phyloP scores from a whole-genome alignment of 2,329 filamentous ascomycete genomes.

The Madurella mycetomatis region DNA sequence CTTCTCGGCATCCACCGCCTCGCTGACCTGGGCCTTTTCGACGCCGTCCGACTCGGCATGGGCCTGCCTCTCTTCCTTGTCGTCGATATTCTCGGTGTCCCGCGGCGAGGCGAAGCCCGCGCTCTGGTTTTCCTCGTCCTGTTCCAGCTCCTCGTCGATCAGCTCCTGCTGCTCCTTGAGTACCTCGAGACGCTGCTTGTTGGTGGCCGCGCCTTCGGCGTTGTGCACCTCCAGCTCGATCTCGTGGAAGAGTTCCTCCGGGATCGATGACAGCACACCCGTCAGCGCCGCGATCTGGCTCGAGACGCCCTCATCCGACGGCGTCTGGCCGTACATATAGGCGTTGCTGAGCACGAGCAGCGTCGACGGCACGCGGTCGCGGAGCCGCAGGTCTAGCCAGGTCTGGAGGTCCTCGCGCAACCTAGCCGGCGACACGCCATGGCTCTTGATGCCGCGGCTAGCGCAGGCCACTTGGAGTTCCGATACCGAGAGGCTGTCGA shows the following conservation, averaged over 20 bases:
- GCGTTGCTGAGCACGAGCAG: conserved; percentile 94
- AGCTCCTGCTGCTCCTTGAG: conserved; percentile 97
- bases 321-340: conserved; percentile 82
- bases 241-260: conserved; percentile 98
- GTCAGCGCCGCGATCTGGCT: conserved; percentile 90
- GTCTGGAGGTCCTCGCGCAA: conserved; percentile 86
- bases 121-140: conserved; percentile 75
- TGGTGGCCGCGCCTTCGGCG: conserved; percentile 93
- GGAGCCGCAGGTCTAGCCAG: conserved; percentile 90
- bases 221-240: conserved; percentile 98
- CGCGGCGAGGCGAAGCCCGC: conserved; percentile 71
- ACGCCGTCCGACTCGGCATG: conserved; percentile 44
- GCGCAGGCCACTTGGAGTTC: conserved; percentile 92
- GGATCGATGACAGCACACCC: conserved; percentile 88
- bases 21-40: conserved; percentile 46
- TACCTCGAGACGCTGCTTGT: conserved; percentile 97
- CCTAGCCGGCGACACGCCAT: conserved; percentile 82
- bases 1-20: conserved; percentile 53
- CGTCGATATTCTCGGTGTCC: conserved; percentile 89
- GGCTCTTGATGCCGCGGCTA: conserved; percentile 85
- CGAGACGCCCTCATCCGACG: conserved; percentile 71
- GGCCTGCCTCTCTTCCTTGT: conserved; percentile 71
- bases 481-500: conserved; percentile 86
- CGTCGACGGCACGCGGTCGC: conserved; percentile 93
- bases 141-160: conserved; percentile 94